Evolutionary conservation across 2,329 filamentous ascomycete genomes (phyloP).

Genomic region (Lecanicillium sp.): DNA sequence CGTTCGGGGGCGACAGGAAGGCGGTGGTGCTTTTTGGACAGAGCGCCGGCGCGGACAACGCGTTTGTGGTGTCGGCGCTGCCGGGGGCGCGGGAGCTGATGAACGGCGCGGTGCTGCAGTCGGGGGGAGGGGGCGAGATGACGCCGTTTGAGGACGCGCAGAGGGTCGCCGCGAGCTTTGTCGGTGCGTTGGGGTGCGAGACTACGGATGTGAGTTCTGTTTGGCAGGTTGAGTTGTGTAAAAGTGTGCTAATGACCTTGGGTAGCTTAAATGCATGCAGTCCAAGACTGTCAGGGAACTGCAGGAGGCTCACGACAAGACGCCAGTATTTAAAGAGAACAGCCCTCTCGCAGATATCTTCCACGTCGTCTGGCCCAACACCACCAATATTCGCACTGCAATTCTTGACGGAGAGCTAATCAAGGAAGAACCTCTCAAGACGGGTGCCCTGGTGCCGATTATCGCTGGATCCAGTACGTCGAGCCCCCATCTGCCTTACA

Average conservation of each 20-base stretch:
- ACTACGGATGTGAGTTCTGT: conserved; percentile 10
- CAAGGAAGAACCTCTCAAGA: background rate
- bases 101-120: conserved; percentile 20
- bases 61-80: background rate
- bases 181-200: conserved; percentile 13
- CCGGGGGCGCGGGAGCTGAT: background rate
- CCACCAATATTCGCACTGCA: background rate
- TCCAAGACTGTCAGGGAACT: background rate
- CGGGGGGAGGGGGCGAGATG: conserved; percentile 15
- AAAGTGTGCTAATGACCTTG: too few species aligned
- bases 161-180: conserved; percentile 15
- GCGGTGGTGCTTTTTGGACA: conserved; percentile 1
- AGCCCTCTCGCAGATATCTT: background rate
- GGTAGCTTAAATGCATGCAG: background rate
- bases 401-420: background rate
- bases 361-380: background rate
- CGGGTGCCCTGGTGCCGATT: background rate
- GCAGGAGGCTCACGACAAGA: background rate
- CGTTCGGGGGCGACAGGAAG: background rate
- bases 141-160: conserved; percentile 10
- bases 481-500: background rate
- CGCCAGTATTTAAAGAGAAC: background rate
- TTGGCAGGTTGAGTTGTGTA: background rate
- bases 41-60: background rate
- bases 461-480: background rate